Evolutionary conservation across 768 basidiomycete genomes (phyloP), one percentile per base, ranked within the genome.

Genomic region (Lactifluus hygrophoroides): DNA sequence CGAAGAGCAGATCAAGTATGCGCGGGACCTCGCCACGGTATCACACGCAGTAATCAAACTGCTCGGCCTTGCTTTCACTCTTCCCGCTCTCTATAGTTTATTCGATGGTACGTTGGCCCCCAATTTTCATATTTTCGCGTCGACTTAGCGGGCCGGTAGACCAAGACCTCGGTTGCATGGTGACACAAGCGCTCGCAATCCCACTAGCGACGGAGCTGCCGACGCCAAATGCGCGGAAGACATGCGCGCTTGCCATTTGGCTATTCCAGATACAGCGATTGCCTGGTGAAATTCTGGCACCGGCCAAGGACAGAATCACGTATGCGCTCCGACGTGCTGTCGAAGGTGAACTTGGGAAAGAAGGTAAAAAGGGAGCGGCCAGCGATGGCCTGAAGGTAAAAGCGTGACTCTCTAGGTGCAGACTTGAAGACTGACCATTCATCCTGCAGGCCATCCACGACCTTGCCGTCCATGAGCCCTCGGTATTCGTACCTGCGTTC

Each of bases 181-280:
- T 92, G 34, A 79, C 81, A 2, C 76, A 78, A 11, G 75, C 87
- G 9, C 73, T 92, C 9, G 81, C 84, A 7, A 89, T 93, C 59
- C 89, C 89, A 2, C 73, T 90, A 21, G 80, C 86, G 0, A 73
- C 78, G 5, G 74, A 78, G 27, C 70, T 93, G 0, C 90, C 89
- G 3, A 90, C 89, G 5, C 86, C 86, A 5, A 91, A 91, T 67
- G 80, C 87, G 11, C 82, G 90, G n/a, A 93, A 93, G 69, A 92
- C 90, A 1, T 90, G 80, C 57, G 88, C 87, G 2, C 71, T 92
- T 25, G 79, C 85, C 2, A 86, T 91, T 23, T 86, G 82, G 81
- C 73, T 90, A 5, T 65, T 93, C 23, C 88, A 90, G 66, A 73
- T 73, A 2, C 87, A 88, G 62, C 82, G 86, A 7, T 76, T 92